Conservation (phyloP, 352 stramenopile species). For the Pythium brassicae region DNA sequence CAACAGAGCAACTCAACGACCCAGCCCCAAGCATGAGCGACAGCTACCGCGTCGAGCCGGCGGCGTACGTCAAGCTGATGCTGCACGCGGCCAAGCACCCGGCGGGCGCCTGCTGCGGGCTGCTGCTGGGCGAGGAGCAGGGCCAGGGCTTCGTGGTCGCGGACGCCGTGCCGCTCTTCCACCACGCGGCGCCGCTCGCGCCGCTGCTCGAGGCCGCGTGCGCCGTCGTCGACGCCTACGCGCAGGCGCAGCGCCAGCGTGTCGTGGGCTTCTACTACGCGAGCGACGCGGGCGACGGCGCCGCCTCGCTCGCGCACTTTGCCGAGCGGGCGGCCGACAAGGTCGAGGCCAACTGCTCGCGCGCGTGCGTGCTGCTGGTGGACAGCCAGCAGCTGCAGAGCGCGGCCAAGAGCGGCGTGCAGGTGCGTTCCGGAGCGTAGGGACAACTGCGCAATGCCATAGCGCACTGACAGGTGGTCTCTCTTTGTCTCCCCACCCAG, state of each 20-base stretch:
- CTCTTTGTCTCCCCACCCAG: not conserved
- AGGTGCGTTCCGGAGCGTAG: slow-evolving; percentile 18
- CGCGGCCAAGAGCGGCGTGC: slow-evolving; percentile 46
- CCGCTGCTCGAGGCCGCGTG: slow-evolving; percentile 65
- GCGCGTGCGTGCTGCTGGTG: slow-evolving; percentile 67
- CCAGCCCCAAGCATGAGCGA: slow-evolving; percentile 32
- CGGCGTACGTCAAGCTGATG: slow-evolving; percentile 72
- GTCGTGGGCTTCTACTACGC: slow-evolving; percentile 71
- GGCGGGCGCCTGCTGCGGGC: slow-evolving; percentile 33
- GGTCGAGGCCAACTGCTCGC: slow-evolving; percentile 60
- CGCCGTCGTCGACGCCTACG: slow-evolving; percentile 61
- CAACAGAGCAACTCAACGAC: too few species aligned
- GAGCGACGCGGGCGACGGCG: slow-evolving; percentile 25
- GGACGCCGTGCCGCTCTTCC: slow-evolving; percentile 75
- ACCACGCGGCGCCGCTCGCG: slow-evolving; percentile 64
- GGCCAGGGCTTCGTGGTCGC: slow-evolving; percentile 39
- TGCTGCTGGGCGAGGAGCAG: slow-evolving; percentile 55
- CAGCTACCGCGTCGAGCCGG: slow-evolving; percentile 49
- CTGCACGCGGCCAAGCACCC: slow-evolving; percentile 68
- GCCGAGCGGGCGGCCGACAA: slow-evolving; percentile 65
- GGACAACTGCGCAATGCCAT: too few species aligned
- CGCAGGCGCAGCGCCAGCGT: slow-evolving; percentile 36
- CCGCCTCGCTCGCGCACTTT: slow-evolving; percentile 44
- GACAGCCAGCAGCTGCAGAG: slow-evolving; percentile 55
- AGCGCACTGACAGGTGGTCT: too few species aligned